Evolutionary conservation across 75 land plant genomes (phyloP), one percentile per base, ranked within the genome.

Genomic region (Picea glauca): DNA sequence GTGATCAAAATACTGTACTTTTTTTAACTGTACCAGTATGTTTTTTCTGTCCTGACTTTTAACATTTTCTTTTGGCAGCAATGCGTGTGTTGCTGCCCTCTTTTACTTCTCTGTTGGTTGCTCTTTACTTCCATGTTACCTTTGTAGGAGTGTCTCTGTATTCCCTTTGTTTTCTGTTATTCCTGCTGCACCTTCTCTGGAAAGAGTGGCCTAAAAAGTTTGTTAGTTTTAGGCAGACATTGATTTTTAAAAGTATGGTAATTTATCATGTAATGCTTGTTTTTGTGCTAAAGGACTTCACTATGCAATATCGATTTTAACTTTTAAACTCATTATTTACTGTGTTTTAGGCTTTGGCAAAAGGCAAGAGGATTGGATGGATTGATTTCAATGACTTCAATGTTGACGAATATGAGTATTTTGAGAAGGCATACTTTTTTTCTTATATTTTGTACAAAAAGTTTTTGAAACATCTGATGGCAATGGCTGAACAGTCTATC

Each of bases 381-480:
- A 81, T 87, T 30, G 86, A 87, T 66, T 81, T 87, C 81, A 78
- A 78, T 59, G 81, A 77, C 65, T 87, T 87, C 75, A 84, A 84
- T 78, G 70, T 87, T 20, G 83, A 84, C 31, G 88, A 87, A 62
- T 87, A 87, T 60, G 88, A 87, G 66, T 87, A 87, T 75, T 87
- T 81, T 62, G 88, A 87, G 67, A 82, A 87, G 83, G 88, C 81
- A 31, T 21, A 61, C 43, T 15, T 17, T 18, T 66, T 18, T 26
- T 7, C 8, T 13, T 66, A 20, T 32, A 66, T 66, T 30, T 26
- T 46, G 54, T 50, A 57, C 60, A 30, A 32, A 66, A 1, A 30
- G 70, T 66, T 66, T 30, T 66, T 23, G 35, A 32, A 32, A 18
- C 32, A 60, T 60, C 62, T 18, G n/a, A 66, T 11, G 70, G 4